These are phyloP conservation scores for Yamadazyma ubonensis DNA, from an alignment of 805 yeast genomes.

Conservation along the genomic window DNA sequence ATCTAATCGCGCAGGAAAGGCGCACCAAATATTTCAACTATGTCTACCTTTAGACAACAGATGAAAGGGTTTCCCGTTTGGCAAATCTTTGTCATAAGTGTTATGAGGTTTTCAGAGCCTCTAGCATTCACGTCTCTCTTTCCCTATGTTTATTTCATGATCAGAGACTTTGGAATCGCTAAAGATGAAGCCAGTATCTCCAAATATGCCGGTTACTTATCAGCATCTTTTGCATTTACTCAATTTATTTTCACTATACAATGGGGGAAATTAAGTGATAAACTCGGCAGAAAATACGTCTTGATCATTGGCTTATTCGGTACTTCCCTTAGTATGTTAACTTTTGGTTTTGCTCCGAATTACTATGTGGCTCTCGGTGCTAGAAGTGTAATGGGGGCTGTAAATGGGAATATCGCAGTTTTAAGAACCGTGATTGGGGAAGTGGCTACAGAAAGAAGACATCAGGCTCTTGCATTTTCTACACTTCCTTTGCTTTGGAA, in stretches of 20 bases:
- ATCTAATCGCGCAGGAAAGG: no score
- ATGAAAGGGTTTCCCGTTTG: conserved; percentile 56
- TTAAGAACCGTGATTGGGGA: conserved; percentile 63
- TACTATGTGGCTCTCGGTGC: conserved; percentile 54
- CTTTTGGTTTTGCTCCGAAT: conserved; percentile 54
- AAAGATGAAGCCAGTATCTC: conserved; percentile 52
- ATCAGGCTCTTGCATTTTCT: conserved; percentile 63
- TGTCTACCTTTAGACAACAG: conserved; percentile 42
- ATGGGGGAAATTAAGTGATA: conserved; percentile 60
- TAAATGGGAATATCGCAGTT: conserved; percentile 68
- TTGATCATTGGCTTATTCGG: conserved; percentile 53
- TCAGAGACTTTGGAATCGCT: conserved; percentile 53
- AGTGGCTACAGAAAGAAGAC: conserved; percentile 52
- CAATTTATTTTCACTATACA: conserved; percentile 57
- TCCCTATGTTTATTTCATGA: conserved; percentile 66
- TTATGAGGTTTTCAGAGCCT: conserved; percentile 60
- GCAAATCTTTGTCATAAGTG: conserved; percentile 40
- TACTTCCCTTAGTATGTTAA: conserved; percentile 45
- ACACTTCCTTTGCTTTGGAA: conserved; percentile 63
- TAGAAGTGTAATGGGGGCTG: conserved; percentile 52
- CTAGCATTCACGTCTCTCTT: conserved; percentile 62
- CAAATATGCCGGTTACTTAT: conserved; percentile 59
- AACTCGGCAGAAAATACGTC: conserved; percentile 55
- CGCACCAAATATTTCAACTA: neutral
- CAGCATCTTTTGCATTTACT: conserved; percentile 60